Evolutionary conservation across 2,329 filamentous ascomycete species (phyloP), one percentile per base, ranked within the genome.

Genomic region (Calonectria pteridis): DNA sequence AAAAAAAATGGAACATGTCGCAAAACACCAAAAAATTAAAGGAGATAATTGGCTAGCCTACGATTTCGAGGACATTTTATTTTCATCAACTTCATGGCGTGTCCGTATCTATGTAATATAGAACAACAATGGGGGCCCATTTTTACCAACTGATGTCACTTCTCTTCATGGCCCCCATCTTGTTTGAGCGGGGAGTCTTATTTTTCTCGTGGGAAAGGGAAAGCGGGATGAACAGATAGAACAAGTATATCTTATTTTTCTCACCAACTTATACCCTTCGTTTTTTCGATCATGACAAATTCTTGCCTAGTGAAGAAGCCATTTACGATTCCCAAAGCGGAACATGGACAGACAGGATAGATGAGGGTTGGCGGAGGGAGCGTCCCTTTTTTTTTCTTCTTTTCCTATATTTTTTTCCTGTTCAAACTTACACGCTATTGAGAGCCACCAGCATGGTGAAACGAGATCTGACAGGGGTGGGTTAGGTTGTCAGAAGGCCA

Each of bases 101-200:
- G 68, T 73, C 59, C 66, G 62, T 76, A 76, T 75, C 59, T 77
- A 71, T 80, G 73, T 78, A 76, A 79, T 80, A 77, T 78, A 77
- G 77, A 77, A 69, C 23, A 20, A 46, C 67, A 72, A 71, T 26
- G 29, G 69, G 72, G 72, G 53, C 51, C 59, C 55, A 33, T 62
- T 69, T 65, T 67, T 71, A 69, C 64, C 59, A 69, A 67, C 64
- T 55, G 53, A 40, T 72, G 65, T 69, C 70, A 29, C 35, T 29
- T 64, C 66, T 29, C 50, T 46, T 72, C 49, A 63, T 68, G 70
- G 70, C 46, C 70, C 49, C 58, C 65, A 37, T 69, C 29, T 46
- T 63, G 28, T 58, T 68, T 65, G 58, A 58, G 58, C 59, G 31
- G 55, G 43, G 69, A 62, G 50, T 58, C 59, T 55, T 64, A 28